Base-by-base conservation (phyloP, 805 yeast genomes). In the Starmerella bombicola region DNA sequence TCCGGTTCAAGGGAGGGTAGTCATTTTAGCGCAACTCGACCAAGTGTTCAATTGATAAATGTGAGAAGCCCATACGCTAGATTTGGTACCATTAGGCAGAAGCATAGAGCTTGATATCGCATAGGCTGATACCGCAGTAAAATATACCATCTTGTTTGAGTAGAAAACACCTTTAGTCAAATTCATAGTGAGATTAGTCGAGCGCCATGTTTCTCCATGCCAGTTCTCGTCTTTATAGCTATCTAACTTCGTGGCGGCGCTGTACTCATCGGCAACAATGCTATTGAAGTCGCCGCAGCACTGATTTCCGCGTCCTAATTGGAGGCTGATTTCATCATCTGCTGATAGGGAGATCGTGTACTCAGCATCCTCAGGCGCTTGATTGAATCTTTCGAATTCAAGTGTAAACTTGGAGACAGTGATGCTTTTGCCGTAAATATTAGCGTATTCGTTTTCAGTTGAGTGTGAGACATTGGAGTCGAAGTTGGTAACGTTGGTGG, bases 241-340 rank as follows among this genome's bases (percentile, higher is more conserved):
- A n/a, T n/a, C n/a, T n/a, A n/a, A n/a, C n/a, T n/a, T n/a, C n/a
- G n/a, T n/a, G n/a, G n/a, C n/a, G n/a, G n/a, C 7, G 4, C 9
- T 29, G 24, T 25, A 30, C n/a, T 30, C 18, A 12, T 29, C 29
- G 3, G 35, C 34, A 17, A 28, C 32, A 12, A 40, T 18, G 6
- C 17, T 13, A 15, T 28, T 23, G 15, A 40, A 35, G 19, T 34
- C 43, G 18, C 43, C 43, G 19, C 43, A 40, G 39, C 43, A 40
- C 4, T 15, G 10, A n/a, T 9, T 17, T 12, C 43, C 43, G 5
- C 43, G 34, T 4, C 43, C 43, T 9, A 40, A 19, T 23, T 40
- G 43, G n/a, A 40, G 4, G 29, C 43, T 40, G 4, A 29, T 12
- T 3, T 30, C 25, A 7, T 40, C 43, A 24, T 40, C 43, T 8